A percentile compares a stretch with the other conserved stretches of the same genome.
Conservation (phyloP, 129 eudicot species). For the Heracleum sosnowskyi region DNA sequence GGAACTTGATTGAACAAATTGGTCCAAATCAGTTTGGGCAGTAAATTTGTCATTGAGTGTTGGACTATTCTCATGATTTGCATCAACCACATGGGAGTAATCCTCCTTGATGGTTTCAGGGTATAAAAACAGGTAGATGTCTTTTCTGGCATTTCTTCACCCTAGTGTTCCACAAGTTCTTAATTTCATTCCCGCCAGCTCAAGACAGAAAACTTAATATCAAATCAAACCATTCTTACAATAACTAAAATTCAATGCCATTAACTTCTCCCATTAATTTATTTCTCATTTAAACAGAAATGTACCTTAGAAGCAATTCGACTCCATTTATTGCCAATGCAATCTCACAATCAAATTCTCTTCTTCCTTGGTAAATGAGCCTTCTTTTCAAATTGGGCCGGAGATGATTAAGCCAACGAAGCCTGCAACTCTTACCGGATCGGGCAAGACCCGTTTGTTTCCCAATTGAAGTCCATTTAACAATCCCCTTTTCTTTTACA, state of each 20-base stretch:
- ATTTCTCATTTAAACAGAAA: too few species aligned
- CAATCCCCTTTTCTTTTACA: constrained; percentile 15
- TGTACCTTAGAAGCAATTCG: too few species aligned
- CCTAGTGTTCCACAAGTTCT: constrained; percentile 27
- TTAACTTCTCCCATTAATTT: too few species aligned
- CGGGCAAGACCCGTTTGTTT: constrained; percentile 21
- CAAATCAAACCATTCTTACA: neutral
- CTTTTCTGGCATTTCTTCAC: constrained; percentile 20
- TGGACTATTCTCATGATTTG: neutral
- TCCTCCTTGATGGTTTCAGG: constrained; percentile 2
- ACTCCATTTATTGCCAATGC: constrained; percentile 74
- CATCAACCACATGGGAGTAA: neutral
- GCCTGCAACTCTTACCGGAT: constrained; percentile 29
- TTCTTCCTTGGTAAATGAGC: constrained; percentile 64
- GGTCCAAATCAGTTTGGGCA: neutral
- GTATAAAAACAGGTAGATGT: constrained; percentile 12
- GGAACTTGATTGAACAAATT: neutral
- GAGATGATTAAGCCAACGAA: constrained; percentile 78
- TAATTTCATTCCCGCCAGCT: constrained; percentile 29
- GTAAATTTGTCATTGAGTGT: neutral
- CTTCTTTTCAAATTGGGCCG: constrained; percentile 74
- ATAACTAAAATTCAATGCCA: neutral
- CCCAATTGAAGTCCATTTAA: constrained; percentile 18
- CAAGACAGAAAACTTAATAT: neutral
- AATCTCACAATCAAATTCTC: constrained; percentile 59